Base-by-base conservation (phyloP, 1,284 basidiomycete genomes). In the Limonomyces culmigenus region DNA sequence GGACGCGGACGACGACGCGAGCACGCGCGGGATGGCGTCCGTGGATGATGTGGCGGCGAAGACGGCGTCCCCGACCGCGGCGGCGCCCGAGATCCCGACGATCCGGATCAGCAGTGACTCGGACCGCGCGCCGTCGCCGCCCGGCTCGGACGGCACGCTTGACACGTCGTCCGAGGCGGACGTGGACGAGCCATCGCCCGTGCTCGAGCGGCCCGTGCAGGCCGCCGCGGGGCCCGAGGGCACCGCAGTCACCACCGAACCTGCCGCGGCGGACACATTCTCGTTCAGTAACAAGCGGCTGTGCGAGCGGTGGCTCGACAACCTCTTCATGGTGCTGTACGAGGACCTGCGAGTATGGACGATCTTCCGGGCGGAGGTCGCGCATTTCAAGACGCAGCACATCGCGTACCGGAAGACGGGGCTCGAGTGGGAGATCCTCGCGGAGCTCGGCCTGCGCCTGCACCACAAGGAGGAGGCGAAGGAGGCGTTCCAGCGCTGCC, bases 301-400 rank as follows among this genome's bases (percentile, higher is more conserved):
- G 19, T 98, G 95, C 53, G 93, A 98, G 53, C 69, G 95, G 34
- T 98, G 93, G 93, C 65, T 99, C 36, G 93, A 97, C 54, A 98
- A 98, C 48, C 56, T 98, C 38, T 98, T 98, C 61, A 92, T 98
- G 88, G 91, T 97, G 2, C 63, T 97, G 3, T 97, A 97, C 54
- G 92, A 97, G 80, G 93, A 98, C 52, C 63, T 98, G 34, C 77
- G 95, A n/a, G 86, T 98, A 10, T 98, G 93, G 79, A 98, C 95
- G 0, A 98, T 98, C 50, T 99, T 95, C 76, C 75, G 93, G 15
- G 93, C 95, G 3, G 95, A 98, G 52, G 83, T 97, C n/a, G 88
- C 89, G 1, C 93, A 99, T 52, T 98, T 95, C 70, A 95, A 93
- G 52, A 89, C 85, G 0, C 93, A 97, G 52, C 86, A 93, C 46